Evolutionary conservation across 176 grass and related monocot species (phyloP), one percentile per base, ranked within the genome.

Genomic region (Oryza rufipogon): DNA sequence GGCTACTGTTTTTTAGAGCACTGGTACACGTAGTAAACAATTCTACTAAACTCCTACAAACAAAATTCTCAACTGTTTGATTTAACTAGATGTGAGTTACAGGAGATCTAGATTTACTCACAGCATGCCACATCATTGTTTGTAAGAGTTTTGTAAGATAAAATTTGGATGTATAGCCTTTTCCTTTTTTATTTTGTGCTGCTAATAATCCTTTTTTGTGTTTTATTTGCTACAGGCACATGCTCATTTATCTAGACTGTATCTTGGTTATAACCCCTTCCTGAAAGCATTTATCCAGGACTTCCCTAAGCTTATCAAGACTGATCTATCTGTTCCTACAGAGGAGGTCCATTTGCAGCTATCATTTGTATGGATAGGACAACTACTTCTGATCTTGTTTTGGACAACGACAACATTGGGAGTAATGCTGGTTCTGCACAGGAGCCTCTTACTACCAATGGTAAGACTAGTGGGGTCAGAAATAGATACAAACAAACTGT

Each of bases 181-280:
- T 15, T 15, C 13, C 47, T 49, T 58, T 58, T 58, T n/a, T 58
- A 38, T 66, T 11, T 74, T 68, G 30, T 16, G 8, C 16, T 5
- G 9, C 48, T 60, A 32, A 49, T 86, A 86, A 67, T 54, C 17
- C 16, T 83, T n/a, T n/a, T 75, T 30, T 52, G 54, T 74, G 7
- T 52, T 49, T 80, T 47, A 51, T 88, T 83, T 22, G 41, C 16
- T 90, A 32, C 63, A 90, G 84, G 78, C 30, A 9, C 66, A n/a
- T 67, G 25, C 4, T 77, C 9, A 77, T 74, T 74, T 79, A 46
- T 44, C 54, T 81, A 70, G 66, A 76, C 42, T 20, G 64, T 39
- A 54, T 38, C 64, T 64, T 48, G 17, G 12, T 86, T 22, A 49
- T 46, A 61, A 39, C 14, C 19, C 44, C 61, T 30, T 49, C 20